Base-by-base conservation (phyloP, 140 eudicot species). In the Senecio squalidus region DNA sequence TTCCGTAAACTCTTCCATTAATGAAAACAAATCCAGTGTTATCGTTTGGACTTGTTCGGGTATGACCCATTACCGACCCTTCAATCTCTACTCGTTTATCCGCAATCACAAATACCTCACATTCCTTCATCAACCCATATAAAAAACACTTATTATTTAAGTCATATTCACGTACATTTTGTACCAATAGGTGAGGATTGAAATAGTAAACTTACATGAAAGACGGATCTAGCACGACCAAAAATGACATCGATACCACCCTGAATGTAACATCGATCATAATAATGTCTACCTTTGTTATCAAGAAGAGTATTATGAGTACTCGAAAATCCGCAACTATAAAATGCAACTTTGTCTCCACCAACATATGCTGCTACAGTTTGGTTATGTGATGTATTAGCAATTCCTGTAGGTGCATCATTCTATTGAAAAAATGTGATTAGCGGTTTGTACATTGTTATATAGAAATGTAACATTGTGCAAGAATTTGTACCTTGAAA, bases 181-280 rank as follows among this genome's bases (percentile, higher is more conserved):
- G n/a, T n/a, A n/a, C n/a, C n/a, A n/a, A n/a, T n/a, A n/a, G n/a
- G n/a, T n/a, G n/a, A n/a, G n/a, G n/a, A n/a, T n/a, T n/a, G n/a
- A n/a, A n/a, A 25, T 0, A n/a, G 28, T 4, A 17, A n/a, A 65
- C 82, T 74, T 60, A 90, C 97, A 13, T 80, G 79, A 49, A 66
- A 90, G n/a, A 83, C 3, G 47, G 98, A 76, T 26, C 80, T 78
- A 11, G 78, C 97, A 18, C 71, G 88, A 5, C 98, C 98, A 21
- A 83, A 90, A n/a, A 90, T 83, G 77, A 90, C 54, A 54, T 90
- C 98, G 4, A 81, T 54, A 1, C 86, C 78, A 62, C 98, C 98
- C 23, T 90, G 96, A 45, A 90, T 74, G 76, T 90, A 86, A 45
- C 96, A 90, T 21, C 43, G 44, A 26, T 85, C 83, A 7, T 80